These are phyloP conservation scores for Millerago galiae DNA, from an alignment of 805 yeast genomes.

Conservation along the genomic window DNA sequence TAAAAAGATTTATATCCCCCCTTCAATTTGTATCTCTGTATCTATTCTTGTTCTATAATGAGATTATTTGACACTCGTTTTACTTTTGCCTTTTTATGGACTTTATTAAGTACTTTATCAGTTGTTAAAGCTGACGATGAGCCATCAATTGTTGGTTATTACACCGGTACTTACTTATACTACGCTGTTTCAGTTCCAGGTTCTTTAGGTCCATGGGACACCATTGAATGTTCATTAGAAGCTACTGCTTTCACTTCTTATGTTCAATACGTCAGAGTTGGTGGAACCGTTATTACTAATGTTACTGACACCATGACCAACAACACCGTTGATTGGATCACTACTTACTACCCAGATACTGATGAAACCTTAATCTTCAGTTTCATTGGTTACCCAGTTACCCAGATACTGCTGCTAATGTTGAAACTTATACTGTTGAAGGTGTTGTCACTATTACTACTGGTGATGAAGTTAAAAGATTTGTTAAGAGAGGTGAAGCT, in stretches of 20 bases:
- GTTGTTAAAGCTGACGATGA: neutral
- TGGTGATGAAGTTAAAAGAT: neutral
- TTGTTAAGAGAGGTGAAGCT: neutral
- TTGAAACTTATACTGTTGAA: neutral
- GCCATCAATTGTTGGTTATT: neutral
- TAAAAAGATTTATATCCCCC: neutral
- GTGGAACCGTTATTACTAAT: neutral
- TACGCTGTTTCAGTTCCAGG: neutral
- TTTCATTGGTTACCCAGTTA: neutral
- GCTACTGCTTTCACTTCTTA: neutral
- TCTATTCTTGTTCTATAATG: neutral
- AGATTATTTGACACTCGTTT: conserved; percentile 1
- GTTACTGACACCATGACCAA: neutral
- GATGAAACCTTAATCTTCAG: neutral
- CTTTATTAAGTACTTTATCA: neutral
- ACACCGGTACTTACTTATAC: neutral
- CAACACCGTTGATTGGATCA: neutral
- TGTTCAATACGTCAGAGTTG: neutral
- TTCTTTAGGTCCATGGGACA: neutral
- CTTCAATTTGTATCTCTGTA: neutral
- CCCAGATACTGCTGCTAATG: neutral
- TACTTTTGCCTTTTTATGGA: neutral
- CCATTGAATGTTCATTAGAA: neutral
- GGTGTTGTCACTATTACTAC: neutral
- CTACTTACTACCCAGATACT: neutral